These are phyloP conservation scores for Suhomyces taliae DNA, from an alignment of 1,139 yeast genomes.

Conservation along the genomic window DNA sequence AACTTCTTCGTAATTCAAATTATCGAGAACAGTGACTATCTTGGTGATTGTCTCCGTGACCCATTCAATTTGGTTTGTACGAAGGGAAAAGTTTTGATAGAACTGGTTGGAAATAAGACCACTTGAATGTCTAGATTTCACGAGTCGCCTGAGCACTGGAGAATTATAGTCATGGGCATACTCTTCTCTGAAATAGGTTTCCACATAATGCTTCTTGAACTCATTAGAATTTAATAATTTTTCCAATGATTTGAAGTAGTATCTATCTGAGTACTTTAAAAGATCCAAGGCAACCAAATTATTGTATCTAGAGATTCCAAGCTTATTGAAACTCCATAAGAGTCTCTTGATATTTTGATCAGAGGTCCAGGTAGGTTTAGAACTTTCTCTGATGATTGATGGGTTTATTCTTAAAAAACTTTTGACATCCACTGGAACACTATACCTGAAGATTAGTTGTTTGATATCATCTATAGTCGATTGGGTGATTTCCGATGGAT, in stretches of 20 bases:
- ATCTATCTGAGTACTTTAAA: conserved; percentile 4
- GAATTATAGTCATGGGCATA: not conserved
- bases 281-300: conserved; percentile 6
- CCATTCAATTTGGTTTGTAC: conserved; percentile 15
- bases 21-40: conserved; percentile 16
- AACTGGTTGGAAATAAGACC: conserved; percentile 19
- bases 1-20: conserved; percentile 16
- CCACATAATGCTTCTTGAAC: conserved; percentile 18
- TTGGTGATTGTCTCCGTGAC: conserved; percentile 10
- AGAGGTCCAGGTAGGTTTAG: conserved; percentile 2
- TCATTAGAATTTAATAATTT: conserved; percentile 13
- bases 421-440: conserved; percentile 3
- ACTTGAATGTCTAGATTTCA: conserved; percentile 12
- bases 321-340: conserved; percentile 3
- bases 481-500: not conserved
- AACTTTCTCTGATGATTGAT: conserved; percentile 2
- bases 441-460: not conserved
- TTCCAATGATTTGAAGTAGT: conserved; percentile 1
- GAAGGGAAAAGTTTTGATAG: conserved; percentile 21
- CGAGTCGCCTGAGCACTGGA: conserved; percentile 3
- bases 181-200: conserved; percentile 15
- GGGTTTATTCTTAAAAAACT: conserved; percentile 9
- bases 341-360: conserved; percentile 1
- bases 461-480: conserved; percentile 1
- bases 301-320: conserved; percentile 10